A percentile compares a stretch with the other conserved stretches of the same genome.
Conservation (phyloP, 768 basidiomycete genomes). For the Suillus tomentosus region DNA sequence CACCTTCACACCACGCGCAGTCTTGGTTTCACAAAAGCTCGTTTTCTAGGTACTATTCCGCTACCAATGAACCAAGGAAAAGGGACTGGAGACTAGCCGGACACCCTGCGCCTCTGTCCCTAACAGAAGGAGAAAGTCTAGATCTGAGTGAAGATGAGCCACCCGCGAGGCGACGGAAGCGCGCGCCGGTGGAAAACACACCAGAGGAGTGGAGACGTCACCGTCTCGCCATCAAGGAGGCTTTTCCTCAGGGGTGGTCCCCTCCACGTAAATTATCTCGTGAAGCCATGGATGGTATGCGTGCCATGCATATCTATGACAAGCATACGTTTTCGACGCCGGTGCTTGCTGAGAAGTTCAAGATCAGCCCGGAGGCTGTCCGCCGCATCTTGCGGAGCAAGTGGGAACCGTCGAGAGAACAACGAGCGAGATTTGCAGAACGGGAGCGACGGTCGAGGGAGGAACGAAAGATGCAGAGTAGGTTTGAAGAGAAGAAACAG, state of each 20-base stretch:
- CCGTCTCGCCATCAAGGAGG: constrained; percentile 49
- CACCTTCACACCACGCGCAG: constrained; percentile 7
- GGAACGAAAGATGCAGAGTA: constrained; percentile 39
- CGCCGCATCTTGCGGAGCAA: constrained; percentile 75
- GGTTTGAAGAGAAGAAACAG: constrained; percentile 43
- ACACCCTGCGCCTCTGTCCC: constrained; percentile 34
- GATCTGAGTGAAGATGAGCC: constrained; percentile 35
- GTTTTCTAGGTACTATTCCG: constrained; percentile 29
- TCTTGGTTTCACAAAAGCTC: constrained; percentile 12
- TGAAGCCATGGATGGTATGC: constrained; percentile 81
- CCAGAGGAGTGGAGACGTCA: constrained; percentile 54
- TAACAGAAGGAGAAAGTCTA: constrained; percentile 23
- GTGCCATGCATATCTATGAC: constrained; percentile 64
- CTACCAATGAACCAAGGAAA: constrained; percentile 23
- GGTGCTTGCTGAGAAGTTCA: constrained; percentile 74
- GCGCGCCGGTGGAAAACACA: constrained; percentile 24
- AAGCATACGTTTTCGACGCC: constrained; percentile 65
- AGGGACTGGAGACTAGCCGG: constrained; percentile 33
- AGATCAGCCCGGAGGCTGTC: constrained; percentile 79
- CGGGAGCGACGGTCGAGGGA: constrained; percentile 50
- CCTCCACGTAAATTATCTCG: constrained; percentile 81
- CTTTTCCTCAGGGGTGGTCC: constrained; percentile 70
- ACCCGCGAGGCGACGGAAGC: constrained; percentile 26
- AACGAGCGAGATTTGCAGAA: constrained; percentile 49
- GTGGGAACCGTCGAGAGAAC: constrained; percentile 63